Evolutionary conservation across 23 red algal species (phyloP).

Genomic region (Agarophyton chilense): DNA sequence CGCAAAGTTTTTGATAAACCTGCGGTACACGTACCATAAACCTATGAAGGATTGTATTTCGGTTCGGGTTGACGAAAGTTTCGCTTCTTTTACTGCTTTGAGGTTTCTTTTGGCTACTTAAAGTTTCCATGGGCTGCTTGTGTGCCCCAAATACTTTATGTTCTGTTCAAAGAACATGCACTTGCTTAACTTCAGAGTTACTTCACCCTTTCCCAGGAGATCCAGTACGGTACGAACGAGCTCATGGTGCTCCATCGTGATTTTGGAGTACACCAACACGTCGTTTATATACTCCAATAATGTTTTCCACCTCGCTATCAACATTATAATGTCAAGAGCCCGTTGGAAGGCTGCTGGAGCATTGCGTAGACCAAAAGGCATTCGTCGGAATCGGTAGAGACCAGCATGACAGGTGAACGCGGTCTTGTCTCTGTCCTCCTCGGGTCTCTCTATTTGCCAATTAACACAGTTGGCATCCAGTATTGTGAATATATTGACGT

Average conservation of each 20-base stretch:
- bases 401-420: constrained; percentile 28
- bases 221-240: background rate
- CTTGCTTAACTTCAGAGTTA: constrained; percentile 20
- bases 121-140: background rate
- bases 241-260: background rate
- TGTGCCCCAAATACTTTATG: constrained; percentile 6
- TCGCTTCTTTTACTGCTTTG: too few species aligned
- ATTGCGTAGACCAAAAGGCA: too few species aligned
- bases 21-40: too few species aligned
- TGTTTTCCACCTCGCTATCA: background rate
- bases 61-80: background rate
- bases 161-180: too few species aligned
- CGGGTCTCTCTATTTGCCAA: background rate
- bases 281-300: constrained; percentile 24
- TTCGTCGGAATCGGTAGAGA: too few species aligned
- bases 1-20: too few species aligned
- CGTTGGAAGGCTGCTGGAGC: too few species aligned
- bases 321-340: too few species aligned
- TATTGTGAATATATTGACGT: background rate
- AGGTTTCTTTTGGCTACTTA: too few species aligned
- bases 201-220: background rate
- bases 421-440: background rate
- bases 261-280: constrained; percentile 3
- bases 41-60: too few species aligned
- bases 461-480: constrained; percentile 18